Evolutionary conservation across 345 rosid genomes (phyloP), one percentile per base, ranked within the genome.

Genomic region (Corymbia maculata): DNA sequence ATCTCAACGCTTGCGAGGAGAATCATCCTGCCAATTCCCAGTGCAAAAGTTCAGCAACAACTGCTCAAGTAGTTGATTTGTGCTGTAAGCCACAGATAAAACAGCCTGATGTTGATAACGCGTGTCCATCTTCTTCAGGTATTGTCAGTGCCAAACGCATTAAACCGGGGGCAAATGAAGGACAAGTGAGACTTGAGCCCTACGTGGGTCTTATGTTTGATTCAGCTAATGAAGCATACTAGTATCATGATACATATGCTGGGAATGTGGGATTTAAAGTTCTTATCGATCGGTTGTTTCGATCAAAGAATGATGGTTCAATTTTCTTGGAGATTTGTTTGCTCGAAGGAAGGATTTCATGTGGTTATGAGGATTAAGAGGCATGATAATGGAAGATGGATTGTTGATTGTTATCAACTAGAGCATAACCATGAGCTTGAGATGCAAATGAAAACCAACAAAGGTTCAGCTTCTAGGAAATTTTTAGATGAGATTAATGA

Each of bases 291-390:
- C 97, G 95, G 92, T 82, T 96, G 93, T 97, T 97, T 87, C 96
- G 94, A 24, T 95, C 98, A 3, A 97, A 95, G 90, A 93, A 92
- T 32, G 97, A 96, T 79, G 95, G 94, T 7, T 95, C 96, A 1
- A 90, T 95, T 66, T 10, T 96, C 97, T 11, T 53, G 97, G 87
- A 90, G 95, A 87, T 97, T 92, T 91, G 98, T 96, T 57, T 96
- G 96, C 91, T 97, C 95, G 1, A 96, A 94, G 90, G 99, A 95
- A 94, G 98, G 99, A 86, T 95, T 95, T 92, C 95, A 96, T 36
- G 42, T 36, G 42, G 42, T 94, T 92, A 95, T 96, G 98, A 93
- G 96, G 92, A 95, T 97, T 86, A 97, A 94, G 92, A 95, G 94
- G 85, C 95, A 95, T 91, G 98, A 94, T 52, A 90, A 89, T 85